These are phyloP conservation scores for Byssoonygena ceratinophila DNA, from an alignment of 2,329 filamentous ascomycete species.

Conservation along the genomic window DNA sequence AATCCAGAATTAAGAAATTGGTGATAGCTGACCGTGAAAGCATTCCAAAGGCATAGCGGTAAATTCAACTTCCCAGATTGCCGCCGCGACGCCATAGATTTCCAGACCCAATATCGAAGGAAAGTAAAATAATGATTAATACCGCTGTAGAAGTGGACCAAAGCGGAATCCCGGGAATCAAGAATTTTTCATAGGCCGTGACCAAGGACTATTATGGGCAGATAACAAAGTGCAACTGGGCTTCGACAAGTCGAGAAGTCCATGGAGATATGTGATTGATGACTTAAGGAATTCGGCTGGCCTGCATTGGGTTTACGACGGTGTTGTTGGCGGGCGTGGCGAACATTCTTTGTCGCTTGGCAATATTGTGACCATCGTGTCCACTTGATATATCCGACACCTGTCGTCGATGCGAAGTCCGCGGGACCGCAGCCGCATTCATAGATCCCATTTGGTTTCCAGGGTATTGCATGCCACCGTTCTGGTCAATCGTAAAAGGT, in stretches of 20 bases:
- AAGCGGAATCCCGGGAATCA: background rate
- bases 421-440: constrained; percentile 18
- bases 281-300: constrained; percentile 27
- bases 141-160: background rate
- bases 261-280: background rate
- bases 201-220: constrained; percentile 3
- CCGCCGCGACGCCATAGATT: constrained; percentile 7
- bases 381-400: constrained; percentile 52
- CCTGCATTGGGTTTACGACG: constrained; percentile 42
- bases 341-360: constrained; percentile 52
- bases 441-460: constrained; percentile 18
- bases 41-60: background rate
- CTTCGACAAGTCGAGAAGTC: background rate
- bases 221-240: background rate
- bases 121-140: background rate
- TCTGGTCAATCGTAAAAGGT: constrained; percentile 15
- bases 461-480: constrained; percentile 18
- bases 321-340: constrained; percentile 28
- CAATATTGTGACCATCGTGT: constrained; percentile 42
- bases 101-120: background rate
- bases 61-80: background rate
- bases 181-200: background rate
- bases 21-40: background rate
- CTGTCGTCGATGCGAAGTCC: constrained; percentile 41
- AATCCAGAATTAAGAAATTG: background rate